phyloP scores from a whole-genome alignment of 768 basidiomycete species.

The Boletus rubescentipes region DNA sequence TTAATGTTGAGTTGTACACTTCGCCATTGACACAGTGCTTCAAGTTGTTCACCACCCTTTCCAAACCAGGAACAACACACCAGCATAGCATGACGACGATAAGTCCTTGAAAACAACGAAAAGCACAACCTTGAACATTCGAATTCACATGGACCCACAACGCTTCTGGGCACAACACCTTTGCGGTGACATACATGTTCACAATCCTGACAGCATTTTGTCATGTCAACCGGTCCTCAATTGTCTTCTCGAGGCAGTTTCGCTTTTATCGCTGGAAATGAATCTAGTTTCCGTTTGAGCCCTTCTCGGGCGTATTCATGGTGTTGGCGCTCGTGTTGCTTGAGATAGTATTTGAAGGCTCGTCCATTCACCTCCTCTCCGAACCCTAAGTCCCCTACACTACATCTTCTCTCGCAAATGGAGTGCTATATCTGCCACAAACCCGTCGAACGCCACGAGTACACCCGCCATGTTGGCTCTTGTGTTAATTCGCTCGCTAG shows the following conservation, averaged over 20 bases:
- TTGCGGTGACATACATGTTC: not conserved
- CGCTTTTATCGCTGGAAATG: not conserved
- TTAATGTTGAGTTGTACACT: too few species aligned
- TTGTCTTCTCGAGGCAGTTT: constrained; percentile 1
- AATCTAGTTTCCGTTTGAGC: not conserved
- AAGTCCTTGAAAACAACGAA: not conserved
- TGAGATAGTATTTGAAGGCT: not conserved
- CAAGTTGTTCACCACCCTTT: not conserved
- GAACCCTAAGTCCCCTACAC: not conserved
- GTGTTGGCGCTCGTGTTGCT: not conserved
- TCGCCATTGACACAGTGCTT: too few species aligned
- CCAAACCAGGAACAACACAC: not conserved
- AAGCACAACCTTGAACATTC: not conserved
- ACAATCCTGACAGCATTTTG: not conserved
- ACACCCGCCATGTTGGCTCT: constrained; percentile 9
- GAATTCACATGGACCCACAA: constrained; percentile 4
- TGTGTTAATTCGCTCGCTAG: not conserved
- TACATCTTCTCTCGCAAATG: not conserved
- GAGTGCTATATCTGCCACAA: constrained; percentile 19
- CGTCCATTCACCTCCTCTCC: not conserved
- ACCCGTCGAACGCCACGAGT: constrained; percentile 12
- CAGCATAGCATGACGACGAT: not conserved
- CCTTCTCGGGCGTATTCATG: not conserved
- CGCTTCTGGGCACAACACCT: not conserved
- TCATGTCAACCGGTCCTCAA: constrained; percentile 3